A percentile compares a stretch with the other conserved stretches of the same genome.
Conservation (phyloP, 2,329 filamentous ascomycete species). For the Penicillium polonicum region DNA sequence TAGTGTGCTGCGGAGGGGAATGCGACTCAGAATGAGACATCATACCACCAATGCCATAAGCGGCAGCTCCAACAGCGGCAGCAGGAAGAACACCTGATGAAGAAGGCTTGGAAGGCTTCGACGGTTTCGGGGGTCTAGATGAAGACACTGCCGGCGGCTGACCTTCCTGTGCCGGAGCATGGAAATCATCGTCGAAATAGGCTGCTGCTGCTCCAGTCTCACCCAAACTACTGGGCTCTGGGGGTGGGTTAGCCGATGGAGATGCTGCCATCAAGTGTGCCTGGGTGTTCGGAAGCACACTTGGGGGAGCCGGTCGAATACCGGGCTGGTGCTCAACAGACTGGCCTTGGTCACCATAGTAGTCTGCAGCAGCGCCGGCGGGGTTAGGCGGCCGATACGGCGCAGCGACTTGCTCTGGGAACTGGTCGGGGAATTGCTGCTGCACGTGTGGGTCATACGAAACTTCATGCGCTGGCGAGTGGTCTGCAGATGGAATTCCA, state of each 20-base stretch:
- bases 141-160: conserved; percentile 17
- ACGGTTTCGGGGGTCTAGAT: conserved; percentile 28
- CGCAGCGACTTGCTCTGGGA: conserved; percentile 46
- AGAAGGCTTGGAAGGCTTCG: conserved; percentile 31
- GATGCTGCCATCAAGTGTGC: conserved; percentile 58
- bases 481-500: conserved; percentile 16
- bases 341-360: conserved; percentile 62
- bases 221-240: conserved; percentile 57
- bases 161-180: conserved; percentile 17
- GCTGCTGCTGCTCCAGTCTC: conserved; percentile 53
- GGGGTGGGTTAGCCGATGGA: conserved; percentile 51
- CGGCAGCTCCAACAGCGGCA: conserved; percentile 36
- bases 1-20: conserved; percentile 12
- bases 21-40: conserved; percentile 24
- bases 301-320: conserved; percentile 53
- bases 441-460: conserved; percentile 50
- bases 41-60: conserved; percentile 44
- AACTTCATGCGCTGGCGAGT: conserved; percentile 24
- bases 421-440: conserved; percentile 61
- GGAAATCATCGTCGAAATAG: conserved; percentile 46
- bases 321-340: conserved; percentile 61
- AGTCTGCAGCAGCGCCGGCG: conserved; percentile 59
- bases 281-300: conserved; percentile 55
- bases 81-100: conserved; percentile 32
- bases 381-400: conserved; percentile 49